Evolutionary conservation across 202 grass and related monocot species (phyloP), one percentile per base, ranked within the genome.

Genomic region (Panicum virgatum): DNA sequence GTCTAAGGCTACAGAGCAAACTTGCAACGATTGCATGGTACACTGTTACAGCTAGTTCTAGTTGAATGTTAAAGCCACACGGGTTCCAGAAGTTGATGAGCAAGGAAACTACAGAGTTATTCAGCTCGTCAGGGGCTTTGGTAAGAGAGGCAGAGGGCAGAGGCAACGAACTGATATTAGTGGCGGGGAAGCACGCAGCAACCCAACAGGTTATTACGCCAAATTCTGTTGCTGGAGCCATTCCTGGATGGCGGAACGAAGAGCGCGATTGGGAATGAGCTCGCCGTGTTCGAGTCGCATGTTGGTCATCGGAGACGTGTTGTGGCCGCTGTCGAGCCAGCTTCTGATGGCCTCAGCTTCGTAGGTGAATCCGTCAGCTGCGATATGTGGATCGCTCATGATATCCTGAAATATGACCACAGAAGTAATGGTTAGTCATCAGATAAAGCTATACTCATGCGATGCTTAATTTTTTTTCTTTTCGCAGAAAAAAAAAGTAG

Each of bases 241-340:
- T 43, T 90, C 84, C 26, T 85, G 88, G 51, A 90, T 93, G 70
- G 91, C 91, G 8, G 88, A 90, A 14, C 91, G 91, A 42, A 90
- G 91, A 1, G 87, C 61, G 1, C 38, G 59, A 14, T 93, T 90
- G n/a, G 91, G 88, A 44, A 75, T 80, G 66, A 90, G 91, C 29
- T 82, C 27, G 26, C 16, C 23, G 26, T 90, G 84, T 26, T 80
- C 15, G 9, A 93, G 84, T 3, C 2, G 85, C 61, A 88, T 25
- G 83, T 90, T 93, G 53, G 91, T 93, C 91, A 88, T 90, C 2
- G 87, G 91, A 27, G 90, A 93, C 15, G 81, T 90, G 44, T 85
- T 61, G 34, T 81, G 78, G 47, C 77, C 91, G 6, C 63, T 81
- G 6, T 45, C 7, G 20, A 90, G 25, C 91, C 91, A 90, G 52